Evolutionary conservation across 2,329 filamentous ascomycete genomes (phyloP).

Genomic region (Colletotrichum theobromicola): DNA sequence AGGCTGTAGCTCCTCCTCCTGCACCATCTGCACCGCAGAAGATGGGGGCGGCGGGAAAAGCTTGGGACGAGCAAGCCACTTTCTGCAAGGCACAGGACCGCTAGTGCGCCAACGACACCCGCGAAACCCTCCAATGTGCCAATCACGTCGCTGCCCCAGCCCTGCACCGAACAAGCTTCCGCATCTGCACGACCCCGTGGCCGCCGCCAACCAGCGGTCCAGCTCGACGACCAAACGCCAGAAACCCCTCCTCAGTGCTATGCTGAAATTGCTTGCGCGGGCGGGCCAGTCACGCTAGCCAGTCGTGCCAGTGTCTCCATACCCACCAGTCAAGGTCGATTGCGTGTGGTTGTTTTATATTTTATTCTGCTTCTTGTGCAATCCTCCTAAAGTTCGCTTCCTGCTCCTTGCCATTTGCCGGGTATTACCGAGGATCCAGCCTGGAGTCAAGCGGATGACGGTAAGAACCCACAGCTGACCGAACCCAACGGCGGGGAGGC

Average conservation of each 20-base stretch:
- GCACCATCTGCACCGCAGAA: background rate
- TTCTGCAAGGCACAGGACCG: slow-evolving; percentile 3
- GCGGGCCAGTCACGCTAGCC: background rate
- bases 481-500: background rate
- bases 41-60: background rate
- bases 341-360: background rate
- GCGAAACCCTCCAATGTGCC: background rate
- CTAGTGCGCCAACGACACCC: background rate
- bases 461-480: background rate
- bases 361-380: background rate
- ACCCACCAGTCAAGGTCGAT: background rate
- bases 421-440: slow-evolving; percentile 12
- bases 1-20: no score
- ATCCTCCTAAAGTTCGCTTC: background rate
- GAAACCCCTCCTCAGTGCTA: background rate
- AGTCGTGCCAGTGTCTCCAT: background rate
- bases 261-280: background rate
- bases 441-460: background rate
- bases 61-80: background rate
- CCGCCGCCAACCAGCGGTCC: background rate
- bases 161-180: slow-evolving; percentile 1
- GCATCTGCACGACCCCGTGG: background rate
- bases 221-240: background rate
- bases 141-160: background rate
- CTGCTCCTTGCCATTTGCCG: background rate